Base-by-base conservation (phyloP, 208 protist species). In the Acanthamoeba polyphaga region DNA sequence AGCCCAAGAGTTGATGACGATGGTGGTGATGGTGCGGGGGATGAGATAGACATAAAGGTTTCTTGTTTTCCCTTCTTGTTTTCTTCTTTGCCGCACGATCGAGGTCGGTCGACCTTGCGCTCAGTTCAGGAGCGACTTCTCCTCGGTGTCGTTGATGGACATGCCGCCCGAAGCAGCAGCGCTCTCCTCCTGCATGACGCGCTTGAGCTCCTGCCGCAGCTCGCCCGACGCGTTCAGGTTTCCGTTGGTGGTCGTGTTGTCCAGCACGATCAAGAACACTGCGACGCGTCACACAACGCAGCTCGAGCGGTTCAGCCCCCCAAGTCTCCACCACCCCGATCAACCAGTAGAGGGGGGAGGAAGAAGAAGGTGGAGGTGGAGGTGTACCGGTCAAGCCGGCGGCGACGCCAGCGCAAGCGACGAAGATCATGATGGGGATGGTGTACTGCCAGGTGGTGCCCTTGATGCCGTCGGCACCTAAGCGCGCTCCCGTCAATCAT, bases 401-500 rank as follows among this genome's bases (percentile, higher is more conserved):
- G n/a, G 55, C 82, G 15, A 89, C 12, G 34, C 82, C 49, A n/a
- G 82, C 82, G 34, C 82, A 89, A 34, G 17, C 46, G 51, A 89
- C 82, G 49, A 89, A 89, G 82, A 89, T 89, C 82, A 89, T 89
- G 55, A 89, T 89, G 43, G 82, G 82, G 55, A 89, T 89, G 27
- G 82, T 66, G 53, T 89, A 89, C 55, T 89, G 13, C 46, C 46
- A 66, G 19, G 46, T 64, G 49, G 51, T 89, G 34, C 55, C 82
- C 46, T 58, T 66, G 82, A 89, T 89, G 82, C 82, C 82, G 24
- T 0, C 0, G 29, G 82, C 82, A 19, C 29, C 72, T 80, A 64
- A 24, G n/a, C 0, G 7, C n/a, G n/a, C 43, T 1, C 43, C 64
- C n/a, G 12, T 32, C n/a, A 70, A 70, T 24, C 64, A 27, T 76